phyloP scores from a whole-genome alignment of 192 early-diverging fungal species.

The Oehlia diaphana region DNA sequence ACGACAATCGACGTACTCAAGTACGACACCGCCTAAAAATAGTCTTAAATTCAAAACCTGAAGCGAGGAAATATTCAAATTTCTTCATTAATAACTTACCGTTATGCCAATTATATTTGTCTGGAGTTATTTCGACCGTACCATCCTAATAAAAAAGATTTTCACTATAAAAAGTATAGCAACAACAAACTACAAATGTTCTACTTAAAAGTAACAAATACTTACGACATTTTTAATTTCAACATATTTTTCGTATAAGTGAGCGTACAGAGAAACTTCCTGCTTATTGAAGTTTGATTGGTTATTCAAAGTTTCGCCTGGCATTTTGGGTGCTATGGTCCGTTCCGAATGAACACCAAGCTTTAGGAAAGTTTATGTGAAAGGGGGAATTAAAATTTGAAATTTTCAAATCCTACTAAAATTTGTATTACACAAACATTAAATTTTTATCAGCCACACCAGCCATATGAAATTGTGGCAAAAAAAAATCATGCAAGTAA shows the following conservation, averaged over 20 bases:
- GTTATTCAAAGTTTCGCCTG: background rate
- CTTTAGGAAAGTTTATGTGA: too few species aligned
- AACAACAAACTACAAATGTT: too few species aligned
- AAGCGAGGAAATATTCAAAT: background rate
- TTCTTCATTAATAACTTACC: background rate
- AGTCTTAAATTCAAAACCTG: background rate
- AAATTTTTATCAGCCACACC: too few species aligned
- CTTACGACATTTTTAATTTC: constrained; percentile 19
- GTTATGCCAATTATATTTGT: constrained; percentile 1
- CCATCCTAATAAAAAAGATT: constrained; percentile 15
- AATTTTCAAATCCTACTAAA: too few species aligned
- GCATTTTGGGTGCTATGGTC: background rate
- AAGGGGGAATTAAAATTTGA: too few species aligned
- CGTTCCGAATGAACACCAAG: too few species aligned
- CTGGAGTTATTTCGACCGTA: constrained; percentile 1
- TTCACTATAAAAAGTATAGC: background rate
- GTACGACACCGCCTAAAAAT: constrained; percentile 3
- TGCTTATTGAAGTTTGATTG: constrained; percentile 1
- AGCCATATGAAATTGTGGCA: too few species aligned
- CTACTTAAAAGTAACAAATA: background rate
- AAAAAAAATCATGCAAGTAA: too few species aligned
- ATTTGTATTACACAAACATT: too few species aligned
- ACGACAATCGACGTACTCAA: background rate
- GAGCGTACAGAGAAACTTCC: constrained; percentile 14
- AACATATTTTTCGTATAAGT: constrained; percentile 12